Evolutionary conservation across 768 basidiomycete genomes (phyloP), one percentile per base, ranked within the genome.

Genomic region (Agaricus subrufescens): DNA sequence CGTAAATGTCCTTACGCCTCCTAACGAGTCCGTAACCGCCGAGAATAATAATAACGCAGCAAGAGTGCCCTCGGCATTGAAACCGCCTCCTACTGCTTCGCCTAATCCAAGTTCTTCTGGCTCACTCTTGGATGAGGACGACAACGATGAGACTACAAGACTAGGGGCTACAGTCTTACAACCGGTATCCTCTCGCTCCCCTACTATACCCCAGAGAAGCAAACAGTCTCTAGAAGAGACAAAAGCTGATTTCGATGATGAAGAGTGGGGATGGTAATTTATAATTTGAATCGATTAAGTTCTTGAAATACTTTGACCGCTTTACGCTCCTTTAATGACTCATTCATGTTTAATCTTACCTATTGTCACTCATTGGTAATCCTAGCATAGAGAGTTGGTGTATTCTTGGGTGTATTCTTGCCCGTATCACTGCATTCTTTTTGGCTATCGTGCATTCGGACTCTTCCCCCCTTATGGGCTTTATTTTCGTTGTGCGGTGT

Each of bases 221-320:
- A 38, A n/a, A 48, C 39, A 25, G 42, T 23, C 23, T 34, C 34
- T 34, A 8, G 34, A 29, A 52, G 49, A 50, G 25, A 26, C 46
- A 52, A 37, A 63, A 38, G 62, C 62, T 0, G 63, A 65, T 10
- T 72, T 74, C 46, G 77, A 80, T 42, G 81, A 80, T 47, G 80
- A 84, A 27, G 78, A 78, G 56, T 85, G 83, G 83, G 84, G 84
- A 61, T 85, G 84, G 83, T 56, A 52, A n/a, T 37, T 10, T 11
- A 8, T 3, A 34, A 11, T 34, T 3, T 34, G 34, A 19, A 11
- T 34, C 5, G 34, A 34, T 34, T 6, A 34, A 34, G 7, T 7
- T 8, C 8, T 19, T 42, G 40, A 19, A 42, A 42, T n/a, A 9
- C 7, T 34, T 34, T 6, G 11, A 34, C 7, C 3, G 19, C 34